phyloP scores from a whole-genome alignment of 345 rosid species.

The Murraya paniculata region DNA sequence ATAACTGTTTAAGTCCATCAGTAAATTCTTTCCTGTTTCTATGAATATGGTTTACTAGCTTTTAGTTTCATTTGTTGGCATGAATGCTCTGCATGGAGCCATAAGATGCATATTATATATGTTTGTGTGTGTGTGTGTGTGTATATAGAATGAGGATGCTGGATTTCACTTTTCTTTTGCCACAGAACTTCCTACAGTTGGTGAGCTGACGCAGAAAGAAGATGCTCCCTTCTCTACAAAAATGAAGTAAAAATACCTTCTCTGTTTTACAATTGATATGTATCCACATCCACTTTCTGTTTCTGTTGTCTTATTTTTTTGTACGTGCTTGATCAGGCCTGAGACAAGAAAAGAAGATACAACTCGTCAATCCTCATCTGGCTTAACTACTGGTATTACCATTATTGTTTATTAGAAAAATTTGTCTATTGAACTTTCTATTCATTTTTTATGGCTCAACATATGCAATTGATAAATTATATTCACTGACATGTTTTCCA shows the following conservation, averaged over 20 bases:
- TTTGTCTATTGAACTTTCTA: slow-evolving; percentile 8
- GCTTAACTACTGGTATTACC: slow-evolving; percentile 43
- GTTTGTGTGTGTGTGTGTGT: not conserved
- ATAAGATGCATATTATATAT: not conserved
- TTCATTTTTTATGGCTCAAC: slow-evolving; percentile 2
- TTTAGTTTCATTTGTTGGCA: not conserved
- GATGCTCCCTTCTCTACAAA: slow-evolving; percentile 44
- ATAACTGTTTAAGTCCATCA: not conserved
- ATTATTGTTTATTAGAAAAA: slow-evolving; percentile 5
- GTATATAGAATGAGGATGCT: not conserved
- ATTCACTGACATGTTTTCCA: slow-evolving; percentile 10
- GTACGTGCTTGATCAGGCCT: slow-evolving; percentile 39
- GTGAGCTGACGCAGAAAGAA: slow-evolving; percentile 48
- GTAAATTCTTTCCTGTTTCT: not conserved
- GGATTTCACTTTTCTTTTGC: not conserved
- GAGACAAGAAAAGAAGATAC: slow-evolving; percentile 52
- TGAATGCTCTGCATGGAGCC: not conserved
- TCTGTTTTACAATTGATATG: not conserved
- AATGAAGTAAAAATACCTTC: slow-evolving; percentile 51
- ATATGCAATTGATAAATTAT: not conserved
- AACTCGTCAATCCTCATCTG: slow-evolving; percentile 42
- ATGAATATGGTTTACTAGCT: not conserved
- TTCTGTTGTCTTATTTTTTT: slow-evolving; percentile 18
- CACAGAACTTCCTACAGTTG: slow-evolving; percentile 42
- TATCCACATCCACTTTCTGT: not conserved